Percentiles rank a stretch among this genome's conserved stretches.
These are phyloP conservation scores for Fusarium clavum DNA, from an alignment of 2,329 filamentous ascomycete genomes.

Conservation along the genomic window DNA sequence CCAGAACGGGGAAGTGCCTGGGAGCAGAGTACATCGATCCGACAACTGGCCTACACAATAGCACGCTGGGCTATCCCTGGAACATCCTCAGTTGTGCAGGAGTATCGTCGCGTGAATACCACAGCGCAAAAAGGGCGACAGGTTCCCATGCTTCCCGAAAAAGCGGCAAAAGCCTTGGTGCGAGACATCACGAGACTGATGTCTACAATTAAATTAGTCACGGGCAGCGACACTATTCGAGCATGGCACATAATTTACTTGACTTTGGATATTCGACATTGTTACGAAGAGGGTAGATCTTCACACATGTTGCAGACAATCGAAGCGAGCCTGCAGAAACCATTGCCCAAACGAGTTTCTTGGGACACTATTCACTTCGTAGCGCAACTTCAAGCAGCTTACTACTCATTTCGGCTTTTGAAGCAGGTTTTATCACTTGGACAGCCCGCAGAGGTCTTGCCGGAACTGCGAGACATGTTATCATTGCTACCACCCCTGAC, in stretches of 20 bases:
- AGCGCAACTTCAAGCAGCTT: constrained; percentile 68
- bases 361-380: constrained; percentile 73
- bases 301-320: constrained; percentile 44
- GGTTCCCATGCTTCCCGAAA: constrained; percentile 31
- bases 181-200: constrained; percentile 41
- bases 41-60: constrained; percentile 67
- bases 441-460: constrained; percentile 1
- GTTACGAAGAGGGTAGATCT: constrained; percentile 46
- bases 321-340: constrained; percentile 14
- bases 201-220: constrained; percentile 11
- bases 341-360: constrained; percentile 23
- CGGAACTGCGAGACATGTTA: constrained; percentile 40
- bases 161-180: constrained; percentile 11
- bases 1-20: constrained; percentile 67
- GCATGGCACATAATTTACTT: constrained; percentile 47
- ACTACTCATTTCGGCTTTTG: constrained; percentile 70
- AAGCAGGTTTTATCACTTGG: constrained; percentile 50
- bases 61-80: constrained; percentile 46
- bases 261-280: constrained; percentile 47
- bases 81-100: constrained; percentile 43
- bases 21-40: constrained; percentile 62
- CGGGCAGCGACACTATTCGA: background rate
- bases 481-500: constrained; percentile 43
- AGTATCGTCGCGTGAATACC: constrained; percentile 54
- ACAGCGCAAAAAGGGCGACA: constrained; percentile 47